A percentile compares a stretch with the other conserved stretches of the same genome.
phyloP scores from a whole-genome alignment of 1,284 basidiomycete species.

The Heterobasidion irregulare region DNA sequence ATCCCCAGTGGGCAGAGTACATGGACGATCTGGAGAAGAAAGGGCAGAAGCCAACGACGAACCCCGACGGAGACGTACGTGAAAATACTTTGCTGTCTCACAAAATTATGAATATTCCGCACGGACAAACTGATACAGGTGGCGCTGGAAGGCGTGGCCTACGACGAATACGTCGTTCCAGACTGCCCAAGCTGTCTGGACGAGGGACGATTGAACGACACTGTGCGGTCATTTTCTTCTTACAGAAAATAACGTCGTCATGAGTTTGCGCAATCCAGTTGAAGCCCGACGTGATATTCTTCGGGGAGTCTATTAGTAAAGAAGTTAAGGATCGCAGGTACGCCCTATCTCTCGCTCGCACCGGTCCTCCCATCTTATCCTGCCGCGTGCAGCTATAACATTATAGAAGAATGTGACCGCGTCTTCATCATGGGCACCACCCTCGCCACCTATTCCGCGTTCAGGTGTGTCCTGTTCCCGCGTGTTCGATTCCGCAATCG shows the following conservation, averaged over 20 bases:
- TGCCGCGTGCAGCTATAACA: slow-evolving; percentile 36
- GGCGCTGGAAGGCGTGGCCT: slow-evolving; percentile 66
- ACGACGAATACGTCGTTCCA: slow-evolving; percentile 74
- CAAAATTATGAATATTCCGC: neutral
- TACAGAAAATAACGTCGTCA: neutral
- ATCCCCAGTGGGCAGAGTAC: slow-evolving; percentile 76
- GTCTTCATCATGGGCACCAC: slow-evolving; percentile 83
- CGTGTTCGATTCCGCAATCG: neutral
- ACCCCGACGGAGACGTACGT: slow-evolving; percentile 87
- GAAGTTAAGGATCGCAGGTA: slow-evolving; percentile 65
- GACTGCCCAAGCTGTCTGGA: slow-evolving; percentile 57
- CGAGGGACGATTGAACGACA: slow-evolving; percentile 39
- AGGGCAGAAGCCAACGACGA: slow-evolving; percentile 64
- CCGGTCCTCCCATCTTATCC: neutral
- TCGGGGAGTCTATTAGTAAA: slow-evolving; percentile 75
- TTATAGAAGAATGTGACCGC: slow-evolving; percentile 55
- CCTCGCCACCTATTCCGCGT: slow-evolving; percentile 88
- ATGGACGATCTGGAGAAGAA: slow-evolving; percentile 59
- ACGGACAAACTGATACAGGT: slow-evolving; percentile 36
- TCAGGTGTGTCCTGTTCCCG: slow-evolving; percentile 40
- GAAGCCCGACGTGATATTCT: slow-evolving; percentile 84
- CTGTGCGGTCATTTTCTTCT: neutral
- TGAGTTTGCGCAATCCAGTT: slow-evolving; percentile 30
- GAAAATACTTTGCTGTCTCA: neutral
- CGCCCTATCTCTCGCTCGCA: slow-evolving; percentile 18